Evolutionary conservation across 306 rosid species (phyloP).

Genomic region (Malus sylvestris): DNA sequence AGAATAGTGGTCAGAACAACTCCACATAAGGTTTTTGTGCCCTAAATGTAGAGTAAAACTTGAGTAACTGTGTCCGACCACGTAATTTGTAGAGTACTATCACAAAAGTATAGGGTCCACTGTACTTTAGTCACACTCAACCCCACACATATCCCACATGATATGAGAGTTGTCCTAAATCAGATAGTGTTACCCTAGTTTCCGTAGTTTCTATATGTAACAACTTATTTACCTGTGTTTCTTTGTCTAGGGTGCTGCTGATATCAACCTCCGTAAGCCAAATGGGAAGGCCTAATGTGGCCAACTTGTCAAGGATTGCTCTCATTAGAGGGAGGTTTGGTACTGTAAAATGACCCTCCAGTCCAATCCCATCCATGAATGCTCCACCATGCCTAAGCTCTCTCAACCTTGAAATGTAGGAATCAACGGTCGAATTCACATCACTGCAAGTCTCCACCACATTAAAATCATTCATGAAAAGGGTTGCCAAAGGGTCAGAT

Average conservation of each 20-base stretch:
- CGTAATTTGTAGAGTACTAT: no score
- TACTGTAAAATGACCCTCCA: conserved; percentile 67
- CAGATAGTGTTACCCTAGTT: no score
- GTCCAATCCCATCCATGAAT: conserved; percentile 82
- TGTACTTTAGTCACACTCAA: no score
- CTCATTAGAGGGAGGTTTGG: conserved; percentile 80
- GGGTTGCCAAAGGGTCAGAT: conserved; percentile 69
- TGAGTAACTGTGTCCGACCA: background rate
- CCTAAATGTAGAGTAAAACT: background rate
- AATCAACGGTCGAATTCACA: conserved; percentile 67
- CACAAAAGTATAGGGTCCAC: no score
- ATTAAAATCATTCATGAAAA: conserved; percentile 85
- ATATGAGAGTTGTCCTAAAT: background rate
- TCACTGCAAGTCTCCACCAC: conserved; percentile 86
- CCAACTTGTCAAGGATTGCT: conserved; percentile 77
- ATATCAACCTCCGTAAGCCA: conserved; percentile 94
- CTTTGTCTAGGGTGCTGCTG: conserved; percentile 48
- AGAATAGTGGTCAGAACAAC: background rate
- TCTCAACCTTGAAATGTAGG: conserved; percentile 42
- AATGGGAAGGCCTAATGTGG: conserved; percentile 69
- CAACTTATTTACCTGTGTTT: conserved; percentile 45
- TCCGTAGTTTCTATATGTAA: no score
- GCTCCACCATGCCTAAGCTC: conserved; percentile 50
- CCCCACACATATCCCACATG: rapidly evolving
- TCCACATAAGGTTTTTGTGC: no score